Conservation (phyloP, 2,329 filamentous ascomycete genomes). For the Hypoxylon sp. region DNA sequence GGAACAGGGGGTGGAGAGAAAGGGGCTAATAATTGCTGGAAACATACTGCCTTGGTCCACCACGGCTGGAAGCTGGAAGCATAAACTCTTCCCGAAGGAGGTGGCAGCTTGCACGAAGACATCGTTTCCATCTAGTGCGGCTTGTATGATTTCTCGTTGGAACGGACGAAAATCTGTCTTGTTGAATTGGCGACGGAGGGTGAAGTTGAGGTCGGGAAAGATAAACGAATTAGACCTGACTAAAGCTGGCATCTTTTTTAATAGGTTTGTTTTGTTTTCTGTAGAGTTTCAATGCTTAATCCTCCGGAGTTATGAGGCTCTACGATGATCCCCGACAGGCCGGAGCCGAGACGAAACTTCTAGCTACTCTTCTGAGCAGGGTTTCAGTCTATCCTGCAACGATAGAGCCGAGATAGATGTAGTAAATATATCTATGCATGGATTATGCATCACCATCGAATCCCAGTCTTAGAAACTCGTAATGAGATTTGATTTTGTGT, state of each 20-base stretch:
- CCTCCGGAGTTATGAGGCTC: neutral
- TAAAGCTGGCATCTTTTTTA: conserved; percentile 46
- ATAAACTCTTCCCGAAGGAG: conserved; percentile 91
- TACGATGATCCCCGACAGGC: neutral
- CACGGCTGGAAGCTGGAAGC: conserved; percentile 90
- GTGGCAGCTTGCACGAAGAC: conserved; percentile 92
- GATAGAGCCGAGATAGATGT: neutral
- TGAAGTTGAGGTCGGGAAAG: conserved; percentile 67
- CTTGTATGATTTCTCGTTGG: conserved; percentile 87
- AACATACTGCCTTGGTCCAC: conserved; percentile 83
- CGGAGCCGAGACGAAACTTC: neutral
- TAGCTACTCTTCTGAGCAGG: neutral
- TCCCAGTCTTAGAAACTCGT: conserved; percentile 1
- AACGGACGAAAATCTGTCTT: conserved; percentile 71
- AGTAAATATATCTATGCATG: conserved; percentile 2
- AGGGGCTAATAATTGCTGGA: neutral
- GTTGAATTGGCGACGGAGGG: conserved; percentile 69
- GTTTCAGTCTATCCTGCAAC: neutral
- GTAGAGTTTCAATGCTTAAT: no score
- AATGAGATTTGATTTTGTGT: conserved; percentile 2
- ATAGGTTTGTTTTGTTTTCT: no score
- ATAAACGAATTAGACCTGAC: conserved; percentile 45
- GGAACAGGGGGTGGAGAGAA: neutral
- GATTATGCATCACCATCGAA: conserved; percentile 3
- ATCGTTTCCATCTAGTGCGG: conserved; percentile 83